Conservation (phyloP, 2,329 filamentous ascomycete species). For the Microascus cirrosus region DNA sequence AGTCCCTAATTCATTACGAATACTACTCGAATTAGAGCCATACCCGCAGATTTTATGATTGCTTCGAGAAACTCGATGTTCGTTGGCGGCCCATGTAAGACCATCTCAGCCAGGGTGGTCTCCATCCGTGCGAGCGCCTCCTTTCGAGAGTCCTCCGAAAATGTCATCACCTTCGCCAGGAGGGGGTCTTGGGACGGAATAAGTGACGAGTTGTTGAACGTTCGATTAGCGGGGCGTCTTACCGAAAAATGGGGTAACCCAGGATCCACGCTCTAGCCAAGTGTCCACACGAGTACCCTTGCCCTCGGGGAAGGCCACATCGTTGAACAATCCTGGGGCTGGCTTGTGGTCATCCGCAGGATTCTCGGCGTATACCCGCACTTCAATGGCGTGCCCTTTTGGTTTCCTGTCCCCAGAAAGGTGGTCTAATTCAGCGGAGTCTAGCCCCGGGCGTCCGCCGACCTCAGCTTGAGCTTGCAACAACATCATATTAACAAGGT, state of each 20-base stretch:
- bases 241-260: constrained; percentile 43
- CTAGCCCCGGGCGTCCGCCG: not conserved
- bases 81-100: constrained; percentile 33
- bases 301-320: constrained; percentile 40
- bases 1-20: too few relatives aligned
- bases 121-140: constrained; percentile 19
- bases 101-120: constrained; percentile 11
- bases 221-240: not conserved
- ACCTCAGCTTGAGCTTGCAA: not conserved
- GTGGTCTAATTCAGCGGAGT: too few relatives aligned
- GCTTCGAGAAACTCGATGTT: constrained; percentile 44
- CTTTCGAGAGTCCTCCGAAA: constrained; percentile 20
- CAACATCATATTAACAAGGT: constrained; percentile 50
- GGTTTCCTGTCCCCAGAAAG: constrained; percentile 12
- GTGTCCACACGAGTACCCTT: constrained; percentile 46
- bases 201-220: not conserved
- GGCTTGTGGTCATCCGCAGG: constrained; percentile 48
- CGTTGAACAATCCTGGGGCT: constrained; percentile 45
- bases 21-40: not conserved
- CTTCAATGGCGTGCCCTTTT: constrained; percentile 20
- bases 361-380: constrained; percentile 33
- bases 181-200: constrained; percentile 25
- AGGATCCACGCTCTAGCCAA: constrained; percentile 48
- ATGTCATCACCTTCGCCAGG: constrained; percentile 44
- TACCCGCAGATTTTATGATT: constrained; percentile 27